These are phyloP conservation scores for Mytilinidion resinicola DNA, from an alignment of 495 filamentous ascomycete genomes.

Conservation along the genomic window DNA sequence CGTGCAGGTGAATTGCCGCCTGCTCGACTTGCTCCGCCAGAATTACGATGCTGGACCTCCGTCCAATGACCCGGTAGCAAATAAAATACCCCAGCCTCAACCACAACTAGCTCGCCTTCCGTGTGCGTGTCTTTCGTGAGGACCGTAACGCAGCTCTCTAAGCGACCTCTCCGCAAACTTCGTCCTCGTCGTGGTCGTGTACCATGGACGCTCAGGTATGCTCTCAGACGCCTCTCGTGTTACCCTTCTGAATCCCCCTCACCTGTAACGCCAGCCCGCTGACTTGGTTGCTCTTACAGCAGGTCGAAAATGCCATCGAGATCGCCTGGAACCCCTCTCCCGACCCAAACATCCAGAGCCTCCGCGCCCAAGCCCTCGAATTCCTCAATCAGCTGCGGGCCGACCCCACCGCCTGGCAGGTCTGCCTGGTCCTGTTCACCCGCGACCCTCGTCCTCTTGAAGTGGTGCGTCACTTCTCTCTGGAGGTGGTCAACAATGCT, in stretches of 20 bases:
- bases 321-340: slow-evolving; percentile 76
- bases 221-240: background rate
- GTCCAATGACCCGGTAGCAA: slow-evolving; percentile 27
- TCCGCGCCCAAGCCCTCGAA: slow-evolving; percentile 81
- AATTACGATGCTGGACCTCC: slow-evolving; percentile 20
- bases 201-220: slow-evolving; percentile 27
- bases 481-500: slow-evolving; percentile 89
- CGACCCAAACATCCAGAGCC: slow-evolving; percentile 60
- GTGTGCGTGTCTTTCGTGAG: slow-evolving; percentile 12
- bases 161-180: background rate
- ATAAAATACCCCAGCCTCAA: background rate
- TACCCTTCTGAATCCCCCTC: background rate
- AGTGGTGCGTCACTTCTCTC: slow-evolving; percentile 74
- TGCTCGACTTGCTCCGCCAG: slow-evolving; percentile 17
- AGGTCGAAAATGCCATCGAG: slow-evolving; percentile 90
- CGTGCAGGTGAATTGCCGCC: slow-evolving; percentile 6
- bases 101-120: slow-evolving; percentile 7
- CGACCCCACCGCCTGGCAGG: slow-evolving; percentile 76
- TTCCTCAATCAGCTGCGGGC: slow-evolving; percentile 75
- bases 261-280: background rate
- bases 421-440: slow-evolving; percentile 77
- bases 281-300: background rate
- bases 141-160: background rate
- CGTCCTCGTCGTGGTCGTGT: slow-evolving; percentile 12
- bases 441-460: slow-evolving; percentile 73